phyloP scores from a whole-genome alignment of 768 basidiomycete genomes.

The Rickenella mellea region DNA sequence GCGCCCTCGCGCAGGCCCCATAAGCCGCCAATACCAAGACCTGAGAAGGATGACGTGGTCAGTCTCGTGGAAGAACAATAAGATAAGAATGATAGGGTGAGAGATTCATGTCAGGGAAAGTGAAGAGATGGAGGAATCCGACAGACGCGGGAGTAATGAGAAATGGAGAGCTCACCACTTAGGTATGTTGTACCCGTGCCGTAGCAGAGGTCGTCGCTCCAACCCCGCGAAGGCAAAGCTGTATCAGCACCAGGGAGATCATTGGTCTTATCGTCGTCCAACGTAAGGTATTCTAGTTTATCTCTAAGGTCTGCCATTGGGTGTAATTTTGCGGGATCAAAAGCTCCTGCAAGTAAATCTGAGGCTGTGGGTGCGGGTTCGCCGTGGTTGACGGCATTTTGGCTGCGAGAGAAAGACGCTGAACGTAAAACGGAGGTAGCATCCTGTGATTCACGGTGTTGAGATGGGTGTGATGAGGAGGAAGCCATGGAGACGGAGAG shows the following conservation, averaged over 20 bases:
- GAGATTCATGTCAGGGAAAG: conserved; percentile 30
- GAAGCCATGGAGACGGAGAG: conserved; percentile 23
- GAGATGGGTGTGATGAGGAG: conserved; percentile 18
- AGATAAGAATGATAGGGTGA: conserved; percentile 65
- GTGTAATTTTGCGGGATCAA: conserved; percentile 89
- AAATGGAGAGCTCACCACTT: conserved; percentile 67
- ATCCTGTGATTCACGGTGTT: no score
- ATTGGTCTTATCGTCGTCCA: conserved; percentile 94
- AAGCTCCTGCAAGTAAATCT: conserved; percentile 78
- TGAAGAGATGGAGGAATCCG: conserved; percentile 30
- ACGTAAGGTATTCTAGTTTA: conserved; percentile 88
- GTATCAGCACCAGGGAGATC: conserved; percentile 84
- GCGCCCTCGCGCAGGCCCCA: conserved; percentile 97
- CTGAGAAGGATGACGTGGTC: conserved; percentile 63
- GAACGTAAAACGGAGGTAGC: conserved; percentile 35
- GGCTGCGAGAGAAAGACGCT: conserved; percentile 38
- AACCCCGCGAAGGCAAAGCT: conserved; percentile 90
- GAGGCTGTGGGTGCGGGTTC: no score
- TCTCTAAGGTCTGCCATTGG: conserved; percentile 89
- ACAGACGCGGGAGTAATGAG: conserved; percentile 53
- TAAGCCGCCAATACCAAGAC: conserved; percentile 86
- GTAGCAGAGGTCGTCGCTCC: conserved; percentile 99
- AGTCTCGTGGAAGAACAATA: conserved; percentile 75
- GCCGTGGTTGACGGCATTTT: conserved; percentile 53
- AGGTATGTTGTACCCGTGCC: conserved; percentile 99